Base-by-base conservation (phyloP, 345 rosid species). In the Lenwebbia sp. region DNA sequence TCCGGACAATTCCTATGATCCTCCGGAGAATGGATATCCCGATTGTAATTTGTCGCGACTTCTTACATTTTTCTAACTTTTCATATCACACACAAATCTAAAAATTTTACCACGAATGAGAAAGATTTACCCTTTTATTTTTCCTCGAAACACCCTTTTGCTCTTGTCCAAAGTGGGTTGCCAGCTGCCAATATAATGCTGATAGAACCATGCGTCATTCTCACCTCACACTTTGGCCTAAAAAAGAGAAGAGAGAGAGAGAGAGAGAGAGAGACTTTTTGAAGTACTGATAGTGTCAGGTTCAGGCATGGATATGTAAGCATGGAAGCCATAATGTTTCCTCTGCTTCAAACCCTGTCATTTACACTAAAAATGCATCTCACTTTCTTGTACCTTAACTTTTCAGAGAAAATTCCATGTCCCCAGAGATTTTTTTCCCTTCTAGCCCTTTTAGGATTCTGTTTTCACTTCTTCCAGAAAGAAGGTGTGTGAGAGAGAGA, bases 321-420 rank as follows among this genome's bases (percentile, higher is more conserved):
- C 90, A 92, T 91, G 97, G 97, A 91, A 89, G 93, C 91, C 94
- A 94, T 94, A 93, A 93, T 94, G 98, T 91, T 89, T 92, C 96
- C 94, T 93, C 94, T 89, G 86, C 89, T 89, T 88, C 93, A 84
- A 92, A 92, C 95, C 90, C 92, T 88, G 51, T 91, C 89, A 85
- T 88, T 85, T 90, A 90, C 88, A 83, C 87, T 89, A 92, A 92
- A 90, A 84, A 86, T 41, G 41, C 47, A 84, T 84, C 82, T 52
- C 10, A 10, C 37, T 44, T 53, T 83, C 52, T 37, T 44, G 33
- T 60, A 21, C 54, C 86, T 60, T 84, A 54, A 37, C 78, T 37
- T 70, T 70, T 70, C 78, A 70, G 47, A 70, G 78, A 19, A 70
- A 70, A 70, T 70, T 70, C 47, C 81, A 37, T 70, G 47, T 37